Base-by-base conservation (phyloP, 78 protist genomes). In the Tieghemostelium lacteum region DNA sequence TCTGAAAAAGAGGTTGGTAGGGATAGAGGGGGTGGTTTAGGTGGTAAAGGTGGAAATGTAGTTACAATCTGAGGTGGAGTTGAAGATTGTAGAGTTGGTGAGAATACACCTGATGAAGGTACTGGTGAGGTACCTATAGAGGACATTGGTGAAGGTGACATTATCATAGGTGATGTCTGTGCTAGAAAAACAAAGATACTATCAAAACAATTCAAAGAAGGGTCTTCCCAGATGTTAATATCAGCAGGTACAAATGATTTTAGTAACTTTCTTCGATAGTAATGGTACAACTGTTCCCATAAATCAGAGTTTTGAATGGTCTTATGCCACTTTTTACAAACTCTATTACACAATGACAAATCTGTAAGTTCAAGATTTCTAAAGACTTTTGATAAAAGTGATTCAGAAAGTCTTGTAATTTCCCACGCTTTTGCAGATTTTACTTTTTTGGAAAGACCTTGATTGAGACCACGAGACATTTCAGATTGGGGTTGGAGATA, bases 211-310 rank as follows among this genome's bases (percentile, higher is more conserved):
- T 61, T 54, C 33, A 60, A 60, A 20, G 71, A 40, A 52, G 91
- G 67, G 2, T 83, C 91, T 1, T 66, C 91, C 91, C 91, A 83
- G n/a, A 83, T 83, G 22, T 70, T 58, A 24, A 83, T 42, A 69
- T 83, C 73, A 55, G n/a, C 45, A 31, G 66, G 72, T 22, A 12
- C 8, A 33, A 26, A n/a, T 39, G 22, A 29, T 60, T 28, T 33
- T 5, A 6, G 29, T 28, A 73, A 17, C 36, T 52, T 73, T 22
- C 37, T 57, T 31, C 83, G 42, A 45, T 60, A 70, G 0, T 3
- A 8, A 42, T 19, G 12, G 37, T 83, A 83, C 5, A 83, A 31
- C 24, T 83, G 78, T 22, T 83, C 91, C 91, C 91, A 83, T 28
- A 83, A 49, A 45, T 58, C 58, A 17, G 73, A 36, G 14, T 26